Conservation (phyloP, 257 asterid species). For the Hygrophila difformis region DNA sequence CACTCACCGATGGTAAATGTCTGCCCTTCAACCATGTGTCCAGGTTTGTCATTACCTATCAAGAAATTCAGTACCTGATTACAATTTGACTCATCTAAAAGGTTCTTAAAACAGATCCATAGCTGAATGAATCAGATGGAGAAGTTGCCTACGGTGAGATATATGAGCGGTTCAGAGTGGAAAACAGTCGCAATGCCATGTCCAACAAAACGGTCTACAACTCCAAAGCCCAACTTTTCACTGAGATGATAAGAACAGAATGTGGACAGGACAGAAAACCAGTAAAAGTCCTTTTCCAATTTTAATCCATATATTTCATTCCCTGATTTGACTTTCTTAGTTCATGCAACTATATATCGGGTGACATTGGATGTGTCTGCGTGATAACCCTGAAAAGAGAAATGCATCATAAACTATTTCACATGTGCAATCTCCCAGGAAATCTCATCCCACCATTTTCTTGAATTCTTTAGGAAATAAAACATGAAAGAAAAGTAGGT, state of each 20-base stretch:
- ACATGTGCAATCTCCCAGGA: no score
- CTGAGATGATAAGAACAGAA: conserved; percentile 34
- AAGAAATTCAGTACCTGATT: neutral
- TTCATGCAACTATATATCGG: conserved; percentile 7
- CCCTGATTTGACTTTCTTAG: conserved; percentile 1
- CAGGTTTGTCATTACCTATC: conserved; percentile 69
- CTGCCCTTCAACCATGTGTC: conserved; percentile 92
- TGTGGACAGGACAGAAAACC: neutral
- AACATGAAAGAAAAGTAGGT: no score
- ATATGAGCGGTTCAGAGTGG: conserved; percentile 90
- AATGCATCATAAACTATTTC: neutral
- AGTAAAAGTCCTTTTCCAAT: neutral
- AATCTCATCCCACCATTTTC: no score
- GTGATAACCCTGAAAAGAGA: conserved; percentile 73
- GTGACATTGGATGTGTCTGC: conserved; percentile 68
- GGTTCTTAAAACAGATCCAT: no score
- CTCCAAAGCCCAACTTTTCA: conserved; percentile 74
- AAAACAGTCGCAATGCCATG: conserved; percentile 92
- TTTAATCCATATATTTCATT: neutral
- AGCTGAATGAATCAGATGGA: neutral
- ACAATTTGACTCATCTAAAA: neutral
- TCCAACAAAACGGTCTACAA: conserved; percentile 93
- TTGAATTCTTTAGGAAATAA: no score
- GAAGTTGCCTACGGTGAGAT: conserved; percentile 60
- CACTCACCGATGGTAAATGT: conserved; percentile 88